Conservation (phyloP, 1,284 basidiomycete genomes). For the Apiotrichum gracile region DNA sequence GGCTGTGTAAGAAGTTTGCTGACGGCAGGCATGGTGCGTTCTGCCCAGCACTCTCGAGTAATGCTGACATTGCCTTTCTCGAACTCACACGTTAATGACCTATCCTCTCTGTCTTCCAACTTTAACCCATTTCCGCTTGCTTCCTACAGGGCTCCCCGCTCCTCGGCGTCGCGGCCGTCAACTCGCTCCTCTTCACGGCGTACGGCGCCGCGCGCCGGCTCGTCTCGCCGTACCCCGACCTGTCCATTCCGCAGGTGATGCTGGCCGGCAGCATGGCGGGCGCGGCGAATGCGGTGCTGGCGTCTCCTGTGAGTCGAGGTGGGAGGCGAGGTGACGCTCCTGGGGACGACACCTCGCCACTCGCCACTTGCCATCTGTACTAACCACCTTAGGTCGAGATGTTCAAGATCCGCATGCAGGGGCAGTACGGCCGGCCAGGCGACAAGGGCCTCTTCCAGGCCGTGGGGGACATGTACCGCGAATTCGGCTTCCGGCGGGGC, state of each 20-base stretch:
- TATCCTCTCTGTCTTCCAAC: neutral
- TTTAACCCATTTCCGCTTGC: too few species aligned
- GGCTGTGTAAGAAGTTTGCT: neutral
- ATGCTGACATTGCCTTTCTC: too few species aligned
- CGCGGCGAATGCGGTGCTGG: constrained; percentile 77
- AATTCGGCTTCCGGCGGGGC: constrained; percentile 77
- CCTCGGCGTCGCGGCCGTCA: constrained; percentile 91
- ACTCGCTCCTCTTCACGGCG: constrained; percentile 87
- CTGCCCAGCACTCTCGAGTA: neutral
- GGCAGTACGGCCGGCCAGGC: constrained; percentile 53
- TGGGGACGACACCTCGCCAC: too few species aligned
- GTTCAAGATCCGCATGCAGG: constrained; percentile 88
- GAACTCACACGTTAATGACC: too few species aligned
- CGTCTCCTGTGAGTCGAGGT: constrained; percentile 62
- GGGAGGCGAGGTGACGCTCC: neutral
- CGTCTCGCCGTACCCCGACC: constrained; percentile 78
- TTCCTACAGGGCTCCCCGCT: constrained; percentile 65
- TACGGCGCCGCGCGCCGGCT: constrained; percentile 75
- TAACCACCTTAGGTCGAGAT: constrained; percentile 53
- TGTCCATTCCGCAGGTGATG: constrained; percentile 72
- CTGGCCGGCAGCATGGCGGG: constrained; percentile 86
- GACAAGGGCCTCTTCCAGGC: constrained; percentile 72
- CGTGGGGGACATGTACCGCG: constrained; percentile 70
- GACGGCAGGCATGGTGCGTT: constrained; percentile 12
- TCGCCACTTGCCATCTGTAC: too few species aligned